These are phyloP conservation scores for Lagenaria siceraria DNA, from an alignment of 306 rosid species.

Conservation along the genomic window DNA sequence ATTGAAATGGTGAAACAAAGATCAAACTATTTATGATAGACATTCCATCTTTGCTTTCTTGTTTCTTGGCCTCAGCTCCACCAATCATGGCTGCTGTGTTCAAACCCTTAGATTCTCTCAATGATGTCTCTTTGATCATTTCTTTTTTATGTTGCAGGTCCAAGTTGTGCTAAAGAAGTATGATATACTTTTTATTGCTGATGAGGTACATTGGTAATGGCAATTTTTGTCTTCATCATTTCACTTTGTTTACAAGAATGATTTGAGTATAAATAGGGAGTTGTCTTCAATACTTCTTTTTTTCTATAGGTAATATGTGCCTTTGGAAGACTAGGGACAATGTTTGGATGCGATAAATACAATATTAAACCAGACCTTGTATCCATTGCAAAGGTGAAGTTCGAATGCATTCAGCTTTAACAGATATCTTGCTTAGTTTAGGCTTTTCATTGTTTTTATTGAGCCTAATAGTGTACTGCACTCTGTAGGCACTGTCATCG, in stretches of 20 bases:
- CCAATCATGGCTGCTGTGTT: too few species aligned
- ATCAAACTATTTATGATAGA: too few species aligned
- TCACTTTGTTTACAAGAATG: not conserved
- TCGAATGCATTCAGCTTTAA: too few species aligned
- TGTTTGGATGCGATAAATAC: not conserved
- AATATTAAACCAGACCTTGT: not conserved
- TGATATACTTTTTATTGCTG: not conserved
- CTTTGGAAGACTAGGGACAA: not conserved
- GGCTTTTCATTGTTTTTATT: not conserved
- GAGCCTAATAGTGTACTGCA: not conserved
- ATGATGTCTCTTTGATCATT: not conserved
- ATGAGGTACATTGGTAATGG: not conserved
- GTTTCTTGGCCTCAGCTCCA: too few species aligned
- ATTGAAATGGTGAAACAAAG: too few species aligned
- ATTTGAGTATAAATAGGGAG: too few species aligned
- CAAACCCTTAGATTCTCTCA: too few species aligned
- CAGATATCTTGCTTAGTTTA: not conserved
- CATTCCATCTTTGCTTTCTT: too few species aligned
- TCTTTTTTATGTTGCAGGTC: not conserved
- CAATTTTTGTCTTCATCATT: not conserved
- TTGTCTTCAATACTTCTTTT: not conserved
- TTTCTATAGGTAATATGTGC: not conserved
- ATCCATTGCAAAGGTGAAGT: not conserved
- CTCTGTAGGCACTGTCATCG: not conserved
- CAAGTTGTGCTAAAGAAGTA: not conserved